Percentiles rank a stretch among this genome's conserved stretches.
Evolutionary conservation across 805 yeast species (phyloP).

Genomic region (Hanseniaspora vineae): DNA sequence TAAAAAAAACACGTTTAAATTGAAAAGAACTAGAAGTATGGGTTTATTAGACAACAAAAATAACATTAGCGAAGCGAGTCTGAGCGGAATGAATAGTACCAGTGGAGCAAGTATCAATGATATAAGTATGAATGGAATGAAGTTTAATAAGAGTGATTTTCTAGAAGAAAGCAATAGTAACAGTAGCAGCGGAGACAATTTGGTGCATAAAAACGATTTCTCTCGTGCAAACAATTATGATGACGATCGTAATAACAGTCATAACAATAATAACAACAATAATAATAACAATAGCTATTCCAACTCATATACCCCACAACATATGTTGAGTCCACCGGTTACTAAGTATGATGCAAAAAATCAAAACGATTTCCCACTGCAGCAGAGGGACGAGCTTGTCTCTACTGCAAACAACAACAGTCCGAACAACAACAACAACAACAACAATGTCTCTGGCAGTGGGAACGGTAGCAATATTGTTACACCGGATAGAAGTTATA

Average conservation of each 20-base stretch:
- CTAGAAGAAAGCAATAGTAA: too few species aligned
- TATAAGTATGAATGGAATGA: too few species aligned
- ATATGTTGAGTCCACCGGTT: neutral
- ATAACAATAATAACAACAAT: neutral
- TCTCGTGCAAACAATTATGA: too few species aligned
- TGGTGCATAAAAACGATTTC: too few species aligned
- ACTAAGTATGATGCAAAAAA: too few species aligned
- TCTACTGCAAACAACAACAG: too few species aligned
- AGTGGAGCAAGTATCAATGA: too few species aligned
- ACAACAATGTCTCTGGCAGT: neutral
- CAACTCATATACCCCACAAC: neutral
- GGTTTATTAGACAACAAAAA: slow-evolving; percentile 46
- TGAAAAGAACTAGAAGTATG: slow-evolving; percentile 72
- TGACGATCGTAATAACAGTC: too few species aligned
- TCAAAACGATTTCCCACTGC: neutral
- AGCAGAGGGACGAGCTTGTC: neutral
- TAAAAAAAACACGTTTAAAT: slow-evolving; percentile 52
- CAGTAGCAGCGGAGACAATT: too few species aligned
- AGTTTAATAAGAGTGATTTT: too few species aligned
- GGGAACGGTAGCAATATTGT: slow-evolving; percentile 1
- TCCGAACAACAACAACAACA: neutral
- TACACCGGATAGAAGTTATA: neutral
- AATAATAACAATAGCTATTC: neutral
- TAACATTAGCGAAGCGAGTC: too few species aligned
- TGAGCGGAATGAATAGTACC: too few species aligned